phyloP scores from a whole-genome alignment of 2,329 filamentous ascomycete species.

The Diaporthe sp. region DNA sequence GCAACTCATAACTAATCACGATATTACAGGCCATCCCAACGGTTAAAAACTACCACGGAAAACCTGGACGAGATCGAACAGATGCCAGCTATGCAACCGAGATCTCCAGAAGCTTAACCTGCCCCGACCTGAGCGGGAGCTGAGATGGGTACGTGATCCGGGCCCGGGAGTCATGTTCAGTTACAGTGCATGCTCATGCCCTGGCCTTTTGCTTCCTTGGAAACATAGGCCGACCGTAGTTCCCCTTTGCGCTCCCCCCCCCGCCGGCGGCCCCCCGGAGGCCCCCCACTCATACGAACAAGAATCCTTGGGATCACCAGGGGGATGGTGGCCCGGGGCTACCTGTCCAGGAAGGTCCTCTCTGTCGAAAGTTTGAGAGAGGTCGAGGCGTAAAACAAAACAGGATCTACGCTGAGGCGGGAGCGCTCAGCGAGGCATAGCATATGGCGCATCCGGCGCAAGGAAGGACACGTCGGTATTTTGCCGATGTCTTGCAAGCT shows the following conservation, averaged over 20 bases:
- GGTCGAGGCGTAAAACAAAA: neutral
- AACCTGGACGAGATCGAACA: conserved; percentile 15
- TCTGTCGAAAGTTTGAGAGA: neutral
- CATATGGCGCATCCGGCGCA: neutral
- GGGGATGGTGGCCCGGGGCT: neutral
- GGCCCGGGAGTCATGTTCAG: conserved; percentile 13
- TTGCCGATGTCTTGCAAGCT: neutral
- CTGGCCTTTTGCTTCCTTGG: conserved; percentile 6
- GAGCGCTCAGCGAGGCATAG: neutral
- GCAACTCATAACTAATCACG: neutral
- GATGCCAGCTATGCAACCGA: neutral
- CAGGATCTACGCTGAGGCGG: neutral
- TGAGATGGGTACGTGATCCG: conserved; percentile 2
- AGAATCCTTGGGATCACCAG: neutral
- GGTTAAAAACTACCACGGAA: neutral
- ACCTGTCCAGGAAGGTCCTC: neutral
- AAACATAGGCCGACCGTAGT: neutral
- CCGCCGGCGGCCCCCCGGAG: no score
- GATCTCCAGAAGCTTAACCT: conserved; percentile 15
- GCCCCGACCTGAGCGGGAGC: neutral
- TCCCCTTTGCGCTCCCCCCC: neutral
- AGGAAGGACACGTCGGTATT: conserved; percentile 7
- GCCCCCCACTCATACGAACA: neutral
- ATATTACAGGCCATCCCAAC: neutral
- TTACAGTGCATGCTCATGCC: conserved; percentile 16